Base-by-base conservation (phyloP, 306 rosid species). In the Lathyrus aphaca region DNA sequence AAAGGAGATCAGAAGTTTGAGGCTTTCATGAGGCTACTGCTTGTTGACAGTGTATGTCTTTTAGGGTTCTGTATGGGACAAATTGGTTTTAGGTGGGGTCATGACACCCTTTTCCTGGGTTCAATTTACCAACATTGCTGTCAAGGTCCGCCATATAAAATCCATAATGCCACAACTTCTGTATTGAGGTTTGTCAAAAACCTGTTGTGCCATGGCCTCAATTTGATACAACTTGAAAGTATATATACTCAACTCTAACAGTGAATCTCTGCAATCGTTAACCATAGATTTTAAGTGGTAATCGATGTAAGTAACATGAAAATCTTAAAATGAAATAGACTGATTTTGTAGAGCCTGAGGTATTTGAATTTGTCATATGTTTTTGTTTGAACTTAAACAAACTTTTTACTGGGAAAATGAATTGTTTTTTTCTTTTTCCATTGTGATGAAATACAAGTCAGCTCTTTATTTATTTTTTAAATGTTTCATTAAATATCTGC, bases 401-500 rank as follows among this genome's bases (percentile, higher is more conserved):
- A 6, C 38, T 27, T 14, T 56, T 29, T 56, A 56, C 39, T 56
- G 38, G 39, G 37, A 27, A 55, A 56, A 27, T 27, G 18, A 27
- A 55, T 55, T 13, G 37, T 12, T 5, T 56, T 55, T 55, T 27
- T 37, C 62, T 27, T 10, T 55, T 25, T 55, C 18, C 18, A 6
- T 55, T 11, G 25, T 59, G 40, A 59, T 32, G 44, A 32, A 58
- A 23, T 55, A 25, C 64, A 58, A 58, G 64, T 58, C 51, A 29
- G 43, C 74, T 30, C 77, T 56, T 40, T 50, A 48, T 21, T 66
- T 66, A 55, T 38, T 15, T 50, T 10, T 60, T n/a, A n/a, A 18
- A 46, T 50, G 55, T 37, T 72, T 64, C 51, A 56, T 50, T 66
- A 44, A 70, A 54, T 73, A 35, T 62, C 72, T 66, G 37, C 92